Conservation (phyloP, 305 asterid genomes). For the Fraxinus dipetala region DNA sequence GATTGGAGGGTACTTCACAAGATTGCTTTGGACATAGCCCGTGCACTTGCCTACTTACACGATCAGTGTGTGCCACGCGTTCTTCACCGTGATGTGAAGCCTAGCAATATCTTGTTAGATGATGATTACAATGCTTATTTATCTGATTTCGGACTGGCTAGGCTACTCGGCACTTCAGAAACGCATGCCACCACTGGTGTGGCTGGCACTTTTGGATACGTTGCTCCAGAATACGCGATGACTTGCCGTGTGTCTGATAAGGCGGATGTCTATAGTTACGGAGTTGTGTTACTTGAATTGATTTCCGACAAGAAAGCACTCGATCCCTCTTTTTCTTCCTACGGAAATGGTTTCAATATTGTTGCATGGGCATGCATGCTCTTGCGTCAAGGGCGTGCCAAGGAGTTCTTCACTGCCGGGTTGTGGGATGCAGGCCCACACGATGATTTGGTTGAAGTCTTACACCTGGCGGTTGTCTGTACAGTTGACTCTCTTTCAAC, state of each 20-base stretch:
- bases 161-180: constrained; percentile 52
- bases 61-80: constrained; percentile 62
- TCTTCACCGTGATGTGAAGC: constrained; percentile 58
- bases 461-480: constrained; percentile 52
- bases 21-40: constrained; percentile 50
- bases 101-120: constrained; percentile 50
- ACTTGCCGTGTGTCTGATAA: constrained; percentile 55
- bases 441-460: constrained; percentile 50
- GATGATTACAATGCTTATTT: constrained; percentile 48
- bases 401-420: constrained; percentile 53
- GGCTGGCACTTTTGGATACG: constrained; percentile 58
- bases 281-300: constrained; percentile 50
- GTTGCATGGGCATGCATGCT: constrained; percentile 57
- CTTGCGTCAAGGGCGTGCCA: constrained; percentile 50
- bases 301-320: constrained; percentile 56
- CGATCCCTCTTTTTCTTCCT: constrained; percentile 52
- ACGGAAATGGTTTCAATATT: constrained; percentile 45
- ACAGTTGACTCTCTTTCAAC: constrained; percentile 49
- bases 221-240: constrained; percentile 60
- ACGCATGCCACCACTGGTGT: constrained; percentile 58
- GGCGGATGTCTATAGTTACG: constrained; percentile 55
- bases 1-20: constrained; percentile 54
- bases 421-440: constrained; percentile 54
- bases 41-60: constrained; percentile 53
- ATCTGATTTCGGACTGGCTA: constrained; percentile 52